Conservation (phyloP, 306 rosid species). For the Rosa persica region DNA sequence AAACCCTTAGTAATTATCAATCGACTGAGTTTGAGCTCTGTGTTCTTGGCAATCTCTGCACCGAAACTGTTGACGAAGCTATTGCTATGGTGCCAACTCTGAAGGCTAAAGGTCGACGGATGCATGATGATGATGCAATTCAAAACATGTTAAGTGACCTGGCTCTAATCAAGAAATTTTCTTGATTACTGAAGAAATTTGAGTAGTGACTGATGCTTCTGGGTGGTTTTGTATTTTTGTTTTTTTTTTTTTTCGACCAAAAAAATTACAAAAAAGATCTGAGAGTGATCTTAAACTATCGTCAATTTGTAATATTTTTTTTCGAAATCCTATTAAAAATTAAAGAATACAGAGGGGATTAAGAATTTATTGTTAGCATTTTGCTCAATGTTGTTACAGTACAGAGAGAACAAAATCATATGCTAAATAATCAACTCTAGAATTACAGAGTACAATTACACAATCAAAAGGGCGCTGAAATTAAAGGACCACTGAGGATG, state of each 20-base stretch:
- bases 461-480: neutral
- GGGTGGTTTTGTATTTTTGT: too few relatives aligned
- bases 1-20: conserved; percentile 6
- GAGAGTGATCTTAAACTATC: too few relatives aligned
- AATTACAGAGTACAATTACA: neutral
- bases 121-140: conserved; percentile 73
- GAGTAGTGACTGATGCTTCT: conserved; percentile 34
- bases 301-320: too few relatives aligned
- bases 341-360: neutral
- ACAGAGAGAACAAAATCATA: neutral
- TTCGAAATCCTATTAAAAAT: neutral
- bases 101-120: conserved; percentile 72
- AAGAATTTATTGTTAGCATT: neutral
- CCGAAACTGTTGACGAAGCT: conserved; percentile 72
- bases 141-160: conserved; percentile 86
- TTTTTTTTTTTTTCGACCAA: too few relatives aligned
- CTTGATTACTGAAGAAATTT: conserved; percentile 29
- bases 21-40: conserved; percentile 52
- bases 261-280: too few relatives aligned
- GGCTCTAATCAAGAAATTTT: conserved; percentile 58
- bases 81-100: too few relatives aligned
- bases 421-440: too few relatives aligned
- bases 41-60: conserved; percentile 95
- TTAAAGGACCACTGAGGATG: neutral
- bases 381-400: neutral